Evolutionary conservation across 176 grass and related monocot species (phyloP).

Genomic region (Ensete ventricosum): DNA sequence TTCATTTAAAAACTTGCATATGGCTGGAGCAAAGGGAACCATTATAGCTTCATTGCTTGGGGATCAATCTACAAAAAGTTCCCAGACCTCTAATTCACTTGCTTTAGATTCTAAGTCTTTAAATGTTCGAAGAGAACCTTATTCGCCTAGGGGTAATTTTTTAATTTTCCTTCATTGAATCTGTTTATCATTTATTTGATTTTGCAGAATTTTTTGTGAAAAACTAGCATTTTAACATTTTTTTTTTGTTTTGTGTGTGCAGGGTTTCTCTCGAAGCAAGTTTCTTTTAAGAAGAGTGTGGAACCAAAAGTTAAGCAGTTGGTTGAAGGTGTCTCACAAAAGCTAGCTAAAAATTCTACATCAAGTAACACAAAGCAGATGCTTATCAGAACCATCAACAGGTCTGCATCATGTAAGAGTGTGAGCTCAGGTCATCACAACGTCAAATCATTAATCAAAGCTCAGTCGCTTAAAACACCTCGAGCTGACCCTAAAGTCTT

Average conservation of each 20-base stretch:
- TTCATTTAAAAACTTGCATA: constrained; percentile 41
- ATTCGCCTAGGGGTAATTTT: constrained; percentile 62
- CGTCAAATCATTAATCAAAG: constrained; percentile 35
- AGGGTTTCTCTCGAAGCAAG: constrained; percentile 71
- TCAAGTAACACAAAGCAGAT: constrained; percentile 31
- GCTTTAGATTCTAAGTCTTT: constrained; percentile 31
- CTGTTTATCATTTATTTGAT: neutral
- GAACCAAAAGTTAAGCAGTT: constrained; percentile 73
- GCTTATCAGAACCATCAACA: constrained; percentile 35
- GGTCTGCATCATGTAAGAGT: constrained; percentile 49
- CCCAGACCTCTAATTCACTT: constrained; percentile 41
- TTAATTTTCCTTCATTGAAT: neutral
- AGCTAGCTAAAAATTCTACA: constrained; percentile 29
- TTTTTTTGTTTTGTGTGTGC: constrained; percentile 11
- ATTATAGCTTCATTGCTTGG: constrained; percentile 22
- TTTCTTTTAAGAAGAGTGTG: constrained; percentile 49
- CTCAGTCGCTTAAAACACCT: constrained; percentile 31
- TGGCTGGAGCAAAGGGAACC: constrained; percentile 24
- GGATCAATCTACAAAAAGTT: constrained; percentile 34
- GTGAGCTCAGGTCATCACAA: constrained; percentile 33
- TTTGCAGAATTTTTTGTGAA: neutral
- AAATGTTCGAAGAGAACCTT: constrained; percentile 43
- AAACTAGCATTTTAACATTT: neutral
- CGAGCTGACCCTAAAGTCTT: constrained; percentile 36
- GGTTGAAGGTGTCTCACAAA: constrained; percentile 32